Conservation (phyloP, 1,284 basidiomycete genomes). For the Malassezia globosa region DNA sequence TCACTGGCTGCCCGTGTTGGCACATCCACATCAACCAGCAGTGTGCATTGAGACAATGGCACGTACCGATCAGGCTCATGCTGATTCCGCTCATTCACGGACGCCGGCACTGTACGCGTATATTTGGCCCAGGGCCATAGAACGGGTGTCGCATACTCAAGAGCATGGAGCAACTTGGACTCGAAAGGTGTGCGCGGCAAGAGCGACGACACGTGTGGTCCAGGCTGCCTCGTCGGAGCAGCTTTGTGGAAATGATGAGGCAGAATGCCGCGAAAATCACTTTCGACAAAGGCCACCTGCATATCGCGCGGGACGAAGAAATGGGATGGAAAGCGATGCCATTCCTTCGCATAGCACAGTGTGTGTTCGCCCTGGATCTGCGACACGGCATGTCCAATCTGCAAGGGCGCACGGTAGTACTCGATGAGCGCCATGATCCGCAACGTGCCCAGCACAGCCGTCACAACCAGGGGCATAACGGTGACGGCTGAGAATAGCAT, state of each 20-base stretch:
- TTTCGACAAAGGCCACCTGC: conserved; percentile 73
- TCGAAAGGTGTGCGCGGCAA: background rate
- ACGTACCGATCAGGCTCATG: conserved; percentile 73
- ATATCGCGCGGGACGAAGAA: conserved; percentile 76
- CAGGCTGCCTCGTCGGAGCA: no score
- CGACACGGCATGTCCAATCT: conserved; percentile 55
- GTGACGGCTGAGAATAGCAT: conserved; percentile 65
- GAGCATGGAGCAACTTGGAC: background rate
- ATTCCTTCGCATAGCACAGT: conserved; percentile 84
- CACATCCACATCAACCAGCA: conserved; percentile 30
- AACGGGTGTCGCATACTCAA: conserved; percentile 42
- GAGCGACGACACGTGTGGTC: no score
- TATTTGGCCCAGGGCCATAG: conserved; percentile 47
- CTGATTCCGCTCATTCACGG: conserved; percentile 77
- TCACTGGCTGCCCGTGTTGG: conserved; percentile 2
- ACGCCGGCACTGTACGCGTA: conserved; percentile 57
- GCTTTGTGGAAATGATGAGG: conserved; percentile 61
- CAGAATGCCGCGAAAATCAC: conserved; percentile 75
- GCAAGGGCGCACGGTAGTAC: conserved; percentile 84
- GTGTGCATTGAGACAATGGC: conserved; percentile 28
- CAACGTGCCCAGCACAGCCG: conserved; percentile 62
- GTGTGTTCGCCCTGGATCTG: conserved; percentile 13
- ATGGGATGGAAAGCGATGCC: conserved; percentile 85
- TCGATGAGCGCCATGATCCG: conserved; percentile 69
- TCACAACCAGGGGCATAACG: conserved; percentile 57